Percentiles rank a stretch among this genome's conserved stretches.
These are phyloP conservation scores for Fusarium tuaranense DNA, from an alignment of 2,329 filamentous ascomycete genomes.

Conservation along the genomic window DNA sequence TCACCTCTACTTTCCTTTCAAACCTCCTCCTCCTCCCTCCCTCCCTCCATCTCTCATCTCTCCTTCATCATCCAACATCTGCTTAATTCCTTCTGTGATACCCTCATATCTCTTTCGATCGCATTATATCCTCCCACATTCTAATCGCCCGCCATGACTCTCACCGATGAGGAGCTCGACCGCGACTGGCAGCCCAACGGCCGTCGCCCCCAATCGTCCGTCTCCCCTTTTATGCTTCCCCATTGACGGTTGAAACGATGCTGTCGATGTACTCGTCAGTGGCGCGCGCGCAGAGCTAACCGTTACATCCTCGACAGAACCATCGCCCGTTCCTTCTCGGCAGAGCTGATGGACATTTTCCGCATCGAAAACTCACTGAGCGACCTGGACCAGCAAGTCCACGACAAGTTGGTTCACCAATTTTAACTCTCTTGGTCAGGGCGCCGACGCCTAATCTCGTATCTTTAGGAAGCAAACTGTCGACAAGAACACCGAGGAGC, in stretches of 20 bases:
- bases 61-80: neutral
- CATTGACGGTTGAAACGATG: conserved; percentile 53
- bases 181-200: conserved; percentile 84
- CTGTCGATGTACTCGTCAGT: conserved; percentile 14
- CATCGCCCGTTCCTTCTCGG: conserved; percentile 87
- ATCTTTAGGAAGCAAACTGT: conserved; percentile 80
- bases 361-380: conserved; percentile 83
- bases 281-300: conserved; percentile 32
- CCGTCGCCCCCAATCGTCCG: conserved; percentile 86
- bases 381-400: conserved; percentile 79
- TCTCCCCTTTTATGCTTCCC: conserved; percentile 68
- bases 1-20: neutral
- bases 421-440: neutral
- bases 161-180: conserved; percentile 77
- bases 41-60: neutral
- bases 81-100: neutral
- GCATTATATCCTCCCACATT: neutral
- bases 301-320: conserved; percentile 65
- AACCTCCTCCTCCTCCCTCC: neutral
- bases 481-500: conserved; percentile 78
- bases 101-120: neutral
- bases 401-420: conserved; percentile 77
- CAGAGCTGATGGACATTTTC: conserved; percentile 89
- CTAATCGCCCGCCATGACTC: conserved; percentile 40
- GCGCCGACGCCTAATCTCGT: conserved; percentile 22